Evolutionary conservation across 164 flowering plant species (phyloP).

Genomic region (Saururus chinensis): DNA sequence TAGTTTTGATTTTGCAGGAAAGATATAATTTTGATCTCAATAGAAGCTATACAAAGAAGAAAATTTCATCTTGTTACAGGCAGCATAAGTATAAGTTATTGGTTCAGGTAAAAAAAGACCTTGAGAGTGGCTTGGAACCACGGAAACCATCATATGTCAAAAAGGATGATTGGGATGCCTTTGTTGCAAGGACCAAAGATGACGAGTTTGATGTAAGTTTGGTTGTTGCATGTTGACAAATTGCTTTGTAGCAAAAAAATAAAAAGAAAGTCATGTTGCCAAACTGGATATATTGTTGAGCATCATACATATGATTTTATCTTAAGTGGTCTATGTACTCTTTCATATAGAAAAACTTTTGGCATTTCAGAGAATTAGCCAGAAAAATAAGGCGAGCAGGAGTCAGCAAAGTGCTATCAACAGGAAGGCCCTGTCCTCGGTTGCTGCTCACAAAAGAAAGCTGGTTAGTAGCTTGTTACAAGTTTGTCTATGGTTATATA

Average conservation of each 20-base stretch:
- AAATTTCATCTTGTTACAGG: conserved; percentile 23
- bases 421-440: conserved; percentile 8
- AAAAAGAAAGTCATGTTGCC: too few relatives aligned
- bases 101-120: conserved; percentile 23
- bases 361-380: conserved; percentile 18
- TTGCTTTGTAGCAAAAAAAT: too few relatives aligned
- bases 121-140: conserved; percentile 20
- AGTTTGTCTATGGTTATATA: not conserved
- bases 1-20: conserved; percentile 10
- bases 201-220: conserved; percentile 24
- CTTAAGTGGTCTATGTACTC: not conserved
- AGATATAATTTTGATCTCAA: conserved; percentile 18
- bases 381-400: conserved; percentile 21
- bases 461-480: conserved; percentile 7
- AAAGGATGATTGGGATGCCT: conserved; percentile 25
- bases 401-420: conserved; percentile 20
- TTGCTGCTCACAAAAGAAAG: conserved; percentile 18
- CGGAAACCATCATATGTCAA: conserved; percentile 21
- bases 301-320: too few relatives aligned
- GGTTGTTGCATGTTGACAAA: not conserved
- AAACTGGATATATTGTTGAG: not conserved
- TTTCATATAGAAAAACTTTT: not conserved
- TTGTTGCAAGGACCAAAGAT: conserved; percentile 22
- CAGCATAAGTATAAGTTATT: conserved; percentile 21
- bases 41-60: conserved; percentile 20